Conservation (phyloP, 1,284 basidiomycete species). For the Sanghuangporus weigelae region DNA sequence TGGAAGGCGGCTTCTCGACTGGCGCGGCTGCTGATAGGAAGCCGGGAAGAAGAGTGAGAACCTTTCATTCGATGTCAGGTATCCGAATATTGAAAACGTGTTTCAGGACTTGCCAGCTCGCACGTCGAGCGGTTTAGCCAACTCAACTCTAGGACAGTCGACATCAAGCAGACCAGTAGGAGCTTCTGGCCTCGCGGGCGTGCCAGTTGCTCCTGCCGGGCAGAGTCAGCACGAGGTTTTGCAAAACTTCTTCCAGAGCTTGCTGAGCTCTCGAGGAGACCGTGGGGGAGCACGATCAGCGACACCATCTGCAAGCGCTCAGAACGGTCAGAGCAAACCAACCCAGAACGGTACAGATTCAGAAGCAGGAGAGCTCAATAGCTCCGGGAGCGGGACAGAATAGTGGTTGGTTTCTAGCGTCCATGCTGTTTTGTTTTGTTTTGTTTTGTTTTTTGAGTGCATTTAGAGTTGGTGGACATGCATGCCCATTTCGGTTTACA, state of each 20-base stretch:
- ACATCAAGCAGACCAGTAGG: conserved; percentile 23
- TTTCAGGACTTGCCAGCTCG: conserved; percentile 21
- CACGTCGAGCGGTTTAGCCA: conserved; percentile 22
- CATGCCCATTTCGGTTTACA: background rate
- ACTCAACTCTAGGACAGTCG: conserved; percentile 24
- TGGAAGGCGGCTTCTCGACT: conserved; percentile 47
- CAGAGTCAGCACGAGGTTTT: conserved; percentile 77
- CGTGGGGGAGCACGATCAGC: conserved; percentile 20
- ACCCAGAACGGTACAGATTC: background rate
- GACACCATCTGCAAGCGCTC: background rate
- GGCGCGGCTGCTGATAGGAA: conserved; percentile 18
- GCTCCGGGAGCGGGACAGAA: conserved; percentile 15
- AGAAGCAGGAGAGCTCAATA: conserved; percentile 10
- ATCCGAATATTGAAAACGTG: background rate
- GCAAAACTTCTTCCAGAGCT: conserved; percentile 82
- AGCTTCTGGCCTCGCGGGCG: conserved; percentile 37
- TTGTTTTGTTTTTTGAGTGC: no score
- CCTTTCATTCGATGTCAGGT: background rate
- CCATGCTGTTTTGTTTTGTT: background rate
- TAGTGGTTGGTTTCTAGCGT: background rate
- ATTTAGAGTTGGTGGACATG: no score
- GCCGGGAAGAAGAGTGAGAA: conserved; percentile 22
- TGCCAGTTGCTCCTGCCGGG: conserved; percentile 47
- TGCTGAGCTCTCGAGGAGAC: conserved; percentile 67
- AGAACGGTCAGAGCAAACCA: conserved; percentile 3